Base-by-base conservation (phyloP, 495 filamentous ascomycete genomes). In the Penicillium samsonianum region DNA sequence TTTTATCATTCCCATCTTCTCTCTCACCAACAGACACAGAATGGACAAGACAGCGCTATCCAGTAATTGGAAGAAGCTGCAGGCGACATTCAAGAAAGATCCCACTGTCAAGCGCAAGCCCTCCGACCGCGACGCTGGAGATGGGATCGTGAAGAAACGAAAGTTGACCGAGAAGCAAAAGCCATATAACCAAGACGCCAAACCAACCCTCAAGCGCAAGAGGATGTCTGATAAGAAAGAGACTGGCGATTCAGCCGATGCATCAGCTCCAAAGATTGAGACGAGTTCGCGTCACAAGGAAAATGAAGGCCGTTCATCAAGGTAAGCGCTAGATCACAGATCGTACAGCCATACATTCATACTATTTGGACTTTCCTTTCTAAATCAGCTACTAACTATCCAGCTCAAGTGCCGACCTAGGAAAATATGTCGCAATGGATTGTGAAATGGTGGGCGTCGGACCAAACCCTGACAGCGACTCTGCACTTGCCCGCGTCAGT, bases 391-490 rank as follows among this genome's bases (percentile, higher is more conserved):
- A 44, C 68, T 65, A 47, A 68, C 48, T 22, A 10, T 26, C 2
- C 17, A 26, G n/a, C 17, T 46, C 16, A 53, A 80, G 77, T 30
- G 70, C 66, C 16, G 83, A 88, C 44, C 67, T 88, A 44, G 92
- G 92, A 50, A 94, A 91, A 80, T 98, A 94, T 66, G 70, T 98
- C 43, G 88, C 90, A 33, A 82, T 98, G 43, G 95, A 98, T 76
- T 98, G 94, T 73, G 94, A 98, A 75, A 98, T 98, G 94, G 93
- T 98, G 17, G 94, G 94, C 38, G 84, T 91, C 11, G 91, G 91
- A 2, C 84, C 87, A 1, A 78, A 81, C 33, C 80, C 80, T 4
- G 84, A 87, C 40, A 69, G 76, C 44, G 83, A 89, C 65, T 87
- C 86, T 11, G 83, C 82, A 3, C 82, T 98, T 30, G 94, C 95